Conservation (phyloP, 2,329 filamentous ascomycete species). For the Aspergillus ochraceoroseus region DNA sequence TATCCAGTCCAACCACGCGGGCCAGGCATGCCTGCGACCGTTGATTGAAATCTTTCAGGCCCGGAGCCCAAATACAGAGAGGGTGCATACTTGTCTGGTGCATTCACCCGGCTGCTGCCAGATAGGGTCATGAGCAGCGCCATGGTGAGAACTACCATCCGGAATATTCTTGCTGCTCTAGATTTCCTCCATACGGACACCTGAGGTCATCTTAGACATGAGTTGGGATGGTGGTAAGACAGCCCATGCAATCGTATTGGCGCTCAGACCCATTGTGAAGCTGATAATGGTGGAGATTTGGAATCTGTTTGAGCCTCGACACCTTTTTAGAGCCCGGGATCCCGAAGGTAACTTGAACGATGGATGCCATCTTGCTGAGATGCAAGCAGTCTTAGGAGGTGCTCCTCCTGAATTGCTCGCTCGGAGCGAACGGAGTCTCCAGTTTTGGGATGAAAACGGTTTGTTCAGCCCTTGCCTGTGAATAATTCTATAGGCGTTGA, state of each 20-base stretch:
- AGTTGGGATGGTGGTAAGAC: slow-evolving; percentile 28
- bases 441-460: slow-evolving; percentile 14
- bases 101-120: slow-evolving; percentile 19
- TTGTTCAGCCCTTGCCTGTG: background rate
- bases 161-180: slow-evolving; percentile 23
- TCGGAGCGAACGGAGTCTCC: slow-evolving; percentile 8
- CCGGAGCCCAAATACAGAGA: slow-evolving; percentile 17
- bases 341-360: slow-evolving; percentile 12
- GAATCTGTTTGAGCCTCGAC: slow-evolving; percentile 19
- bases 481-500: background rate
- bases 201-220: slow-evolving; percentile 30
- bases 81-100: slow-evolving; percentile 27
- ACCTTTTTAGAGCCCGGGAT: slow-evolving; percentile 16
- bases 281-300: slow-evolving; percentile 19
- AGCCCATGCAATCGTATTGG: background rate
- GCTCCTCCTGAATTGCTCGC: slow-evolving; percentile 13
- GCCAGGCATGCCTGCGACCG: slow-evolving; percentile 23
- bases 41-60: slow-evolving; percentile 30
- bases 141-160: slow-evolving; percentile 24
- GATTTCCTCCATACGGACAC: slow-evolving; percentile 37
- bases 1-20: slow-evolving; percentile 25
- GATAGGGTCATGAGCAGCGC: slow-evolving; percentile 19
- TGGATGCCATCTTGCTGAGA: slow-evolving; percentile 15
- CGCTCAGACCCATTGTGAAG: background rate
- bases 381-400: slow-evolving; percentile 8